Conservation (phyloP, 352 stramenopile species). For the Pythium inflatum region DNA sequence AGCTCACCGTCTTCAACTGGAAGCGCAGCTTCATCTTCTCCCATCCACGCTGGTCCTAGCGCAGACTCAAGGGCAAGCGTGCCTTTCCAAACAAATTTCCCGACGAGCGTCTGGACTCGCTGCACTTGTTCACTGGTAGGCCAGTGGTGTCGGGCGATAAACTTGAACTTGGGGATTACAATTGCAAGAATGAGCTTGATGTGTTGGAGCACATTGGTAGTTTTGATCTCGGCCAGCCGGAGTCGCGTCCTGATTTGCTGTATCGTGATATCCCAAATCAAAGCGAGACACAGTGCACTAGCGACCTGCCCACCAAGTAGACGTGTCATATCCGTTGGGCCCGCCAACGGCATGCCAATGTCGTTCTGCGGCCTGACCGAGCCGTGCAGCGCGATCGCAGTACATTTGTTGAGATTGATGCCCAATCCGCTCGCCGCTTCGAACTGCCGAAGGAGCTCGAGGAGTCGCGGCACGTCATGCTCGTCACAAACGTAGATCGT, state of each 20-base stretch:
- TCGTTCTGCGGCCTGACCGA: neutral
- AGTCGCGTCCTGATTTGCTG: constrained; percentile 7
- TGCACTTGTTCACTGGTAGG: neutral
- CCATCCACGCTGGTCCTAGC: neutral
- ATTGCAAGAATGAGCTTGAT: constrained; percentile 1
- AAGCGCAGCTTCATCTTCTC: neutral
- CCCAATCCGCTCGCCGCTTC: neutral
- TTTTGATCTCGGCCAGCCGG: constrained; percentile 2
- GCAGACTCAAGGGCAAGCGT: neutral
- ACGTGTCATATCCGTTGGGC: neutral
- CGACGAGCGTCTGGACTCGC: neutral
- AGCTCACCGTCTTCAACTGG: neutral
- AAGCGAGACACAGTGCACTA: neutral
- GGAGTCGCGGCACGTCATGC: neutral
- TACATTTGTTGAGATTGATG: constrained; percentile 9
- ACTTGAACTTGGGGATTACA: constrained; percentile 14
- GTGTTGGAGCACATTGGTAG: constrained; percentile 17
- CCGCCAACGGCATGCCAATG: neutral
- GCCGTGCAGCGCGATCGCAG: neutral
- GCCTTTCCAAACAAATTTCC: neutral
- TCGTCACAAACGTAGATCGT: neutral
- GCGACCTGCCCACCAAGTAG: neutral
- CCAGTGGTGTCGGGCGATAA: constrained; percentile 10
- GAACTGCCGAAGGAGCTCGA: neutral
- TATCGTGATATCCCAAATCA: neutral